These are phyloP conservation scores for Paraglomus brasilianum DNA, from an alignment of 192 early-diverging fungal genomes.

Conservation along the genomic window DNA sequence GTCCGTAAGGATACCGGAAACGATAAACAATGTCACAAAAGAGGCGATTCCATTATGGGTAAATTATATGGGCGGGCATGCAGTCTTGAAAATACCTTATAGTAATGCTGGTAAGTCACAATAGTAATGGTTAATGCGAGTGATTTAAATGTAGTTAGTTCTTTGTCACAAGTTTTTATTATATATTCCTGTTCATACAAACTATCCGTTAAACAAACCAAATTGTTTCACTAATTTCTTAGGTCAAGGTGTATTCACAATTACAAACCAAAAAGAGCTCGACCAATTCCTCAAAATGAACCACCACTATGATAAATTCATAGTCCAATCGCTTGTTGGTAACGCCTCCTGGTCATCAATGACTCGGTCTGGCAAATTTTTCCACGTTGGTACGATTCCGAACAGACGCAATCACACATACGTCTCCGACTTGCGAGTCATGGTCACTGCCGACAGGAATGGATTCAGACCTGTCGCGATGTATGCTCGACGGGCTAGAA, in stretches of 20 bases:
- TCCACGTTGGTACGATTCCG: slow-evolving; percentile 88
- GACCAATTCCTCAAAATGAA: slow-evolving; percentile 69
- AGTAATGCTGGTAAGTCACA: slow-evolving; percentile 67
- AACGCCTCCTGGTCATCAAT: slow-evolving; percentile 81
- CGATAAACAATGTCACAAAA: slow-evolving; percentile 80
- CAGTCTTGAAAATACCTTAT: slow-evolving; percentile 83
- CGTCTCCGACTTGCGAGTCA: slow-evolving; percentile 82
- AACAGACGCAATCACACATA: slow-evolving; percentile 88
- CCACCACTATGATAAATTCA: slow-evolving; percentile 89
- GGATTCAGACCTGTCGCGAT: slow-evolving; percentile 83
- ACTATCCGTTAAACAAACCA: background rate
- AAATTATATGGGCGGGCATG: slow-evolving; percentile 83
- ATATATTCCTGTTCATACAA: background rate
- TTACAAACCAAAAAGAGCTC: slow-evolving; percentile 74
- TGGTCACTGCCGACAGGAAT: slow-evolving; percentile 70
- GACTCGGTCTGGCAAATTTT: slow-evolving; percentile 76
- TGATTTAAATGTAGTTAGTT: background rate
- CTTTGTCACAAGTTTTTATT: background rate
- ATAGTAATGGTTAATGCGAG: background rate
- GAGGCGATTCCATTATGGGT: slow-evolving; percentile 81
- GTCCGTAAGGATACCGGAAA: slow-evolving; percentile 73
- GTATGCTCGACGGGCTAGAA: slow-evolving; percentile 76
- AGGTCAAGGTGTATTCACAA: slow-evolving; percentile 90
- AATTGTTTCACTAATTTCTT: background rate
- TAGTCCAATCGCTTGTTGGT: slow-evolving; percentile 85